Evolutionary conservation across 1,139 yeast genomes (phyloP), one percentile per base, ranked within the genome.

Genomic region (Saccharomyces pastorianus): DNA sequence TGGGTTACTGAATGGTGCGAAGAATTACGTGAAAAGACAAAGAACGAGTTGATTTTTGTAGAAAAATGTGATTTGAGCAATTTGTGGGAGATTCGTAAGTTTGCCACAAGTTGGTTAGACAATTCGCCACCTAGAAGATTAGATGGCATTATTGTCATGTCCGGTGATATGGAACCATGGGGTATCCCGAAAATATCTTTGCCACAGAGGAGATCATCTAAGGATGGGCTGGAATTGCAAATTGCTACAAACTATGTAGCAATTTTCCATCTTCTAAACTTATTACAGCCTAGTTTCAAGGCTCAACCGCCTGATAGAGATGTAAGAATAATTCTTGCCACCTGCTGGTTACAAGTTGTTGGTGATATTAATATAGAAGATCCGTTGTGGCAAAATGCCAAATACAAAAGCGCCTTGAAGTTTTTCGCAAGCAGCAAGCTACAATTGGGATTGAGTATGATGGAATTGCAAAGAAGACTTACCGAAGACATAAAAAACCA

Each of bases 261-360:
- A 6, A 91, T 89, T 64, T 88, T 74, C 71, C 97, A 90, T 67
- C 75, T 93, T 42, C 73, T 93, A 57, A 87, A 88, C 2, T 73
- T 93, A 44, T 71, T 93, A 56, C 80, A 84, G 11, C 99, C 99
- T 0, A 80, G 95, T 20, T 73, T 93, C 53, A 80, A 87, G 58
- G 85, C 84, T 1, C 99, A 93, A 71, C 96, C 97, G 1, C 89
- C 96, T 0, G 98, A 90, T 69, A 77, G 99, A 61, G 98, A 91
- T 65, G 96, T 93, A 2, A 76, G 97, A 49, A 81, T 93, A 5
- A 70, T 93, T 11, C 61, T 89, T 31, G 80, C 93, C 0, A 79
- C 88, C 0, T 93, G 99, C 70, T 75, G 88, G 55, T 74, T 89
- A 6, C 91, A 88, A 61, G 80, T 88, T 2, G 68, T 87, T 70